Conservation (phyloP, 2,329 filamentous ascomycete genomes). For the Colletotrichum camelliae region DNA sequence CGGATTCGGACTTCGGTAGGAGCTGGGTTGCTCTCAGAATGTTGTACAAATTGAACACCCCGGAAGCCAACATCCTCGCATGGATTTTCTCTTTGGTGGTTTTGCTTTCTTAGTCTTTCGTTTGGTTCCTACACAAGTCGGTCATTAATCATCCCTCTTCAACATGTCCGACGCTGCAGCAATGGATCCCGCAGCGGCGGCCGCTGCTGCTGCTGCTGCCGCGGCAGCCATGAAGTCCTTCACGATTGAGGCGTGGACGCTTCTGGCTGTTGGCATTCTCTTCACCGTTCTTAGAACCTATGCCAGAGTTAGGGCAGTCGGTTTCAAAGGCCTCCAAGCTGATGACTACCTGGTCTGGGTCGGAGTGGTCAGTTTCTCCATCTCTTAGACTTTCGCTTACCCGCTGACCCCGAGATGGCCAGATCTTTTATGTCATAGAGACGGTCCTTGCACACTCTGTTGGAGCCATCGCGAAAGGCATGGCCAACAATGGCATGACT, state of each 20-base stretch:
- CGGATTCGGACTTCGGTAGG: neutral
- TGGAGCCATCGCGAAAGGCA: slow-evolving; percentile 48
- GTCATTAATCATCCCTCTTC: neutral
- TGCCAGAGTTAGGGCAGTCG: slow-evolving; percentile 36
- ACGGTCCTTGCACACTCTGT: neutral
- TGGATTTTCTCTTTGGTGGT: neutral
- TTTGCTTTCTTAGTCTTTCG: neutral
- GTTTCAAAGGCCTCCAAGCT: slow-evolving; percentile 32
- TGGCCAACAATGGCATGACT: slow-evolving; percentile 65
- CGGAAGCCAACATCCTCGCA: neutral
- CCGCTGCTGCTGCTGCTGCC: slow-evolving; percentile 24
- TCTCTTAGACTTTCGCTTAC: slow-evolving; percentile 26
- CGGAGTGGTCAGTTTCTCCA: slow-evolving; percentile 36
- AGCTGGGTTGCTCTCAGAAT: neutral
- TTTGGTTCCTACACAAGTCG: neutral
- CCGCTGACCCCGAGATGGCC: neutral
- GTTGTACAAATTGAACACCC: neutral
- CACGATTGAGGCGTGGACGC: slow-evolving; percentile 39
- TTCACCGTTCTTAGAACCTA: slow-evolving; percentile 41
- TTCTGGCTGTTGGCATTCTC: slow-evolving; percentile 36
- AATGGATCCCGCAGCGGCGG: slow-evolving; percentile 23
- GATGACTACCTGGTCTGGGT: slow-evolving; percentile 42
- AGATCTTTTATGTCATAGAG: slow-evolving; percentile 58
- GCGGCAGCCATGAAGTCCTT: slow-evolving; percentile 29
- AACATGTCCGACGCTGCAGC: neutral